Evolutionary conservation across 2,329 filamentous ascomycete genomes (phyloP).

Genomic region (Sporothrix mexicana): DNA sequence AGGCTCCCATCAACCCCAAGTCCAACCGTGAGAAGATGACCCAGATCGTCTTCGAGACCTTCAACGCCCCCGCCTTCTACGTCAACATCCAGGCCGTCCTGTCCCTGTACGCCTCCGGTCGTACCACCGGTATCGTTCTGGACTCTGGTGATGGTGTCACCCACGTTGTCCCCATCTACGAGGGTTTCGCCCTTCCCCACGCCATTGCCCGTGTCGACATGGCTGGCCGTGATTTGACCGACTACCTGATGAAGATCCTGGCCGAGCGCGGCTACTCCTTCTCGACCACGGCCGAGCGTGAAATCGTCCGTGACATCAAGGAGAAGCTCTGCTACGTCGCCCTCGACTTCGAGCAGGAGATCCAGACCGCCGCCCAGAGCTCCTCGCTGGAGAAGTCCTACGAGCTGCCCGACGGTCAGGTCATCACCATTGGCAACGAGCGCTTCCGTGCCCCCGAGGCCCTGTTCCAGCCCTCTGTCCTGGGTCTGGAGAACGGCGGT

Average conservation of each 20-base stretch:
- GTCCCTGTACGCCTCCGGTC: conserved; percentile 98
- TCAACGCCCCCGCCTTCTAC: conserved; percentile 99
- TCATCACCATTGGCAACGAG: conserved; percentile 99
- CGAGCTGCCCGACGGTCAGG: conserved; percentile 97
- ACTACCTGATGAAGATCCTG: conserved; percentile 99
- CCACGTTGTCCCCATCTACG: conserved; percentile 99
- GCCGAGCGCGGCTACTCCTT: conserved; percentile 99
- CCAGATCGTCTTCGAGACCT: conserved; percentile 99
- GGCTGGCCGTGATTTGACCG: conserved; percentile 99
- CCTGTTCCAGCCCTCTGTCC: conserved; percentile 97
- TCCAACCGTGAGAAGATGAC: conserved; percentile 99
- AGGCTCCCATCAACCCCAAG: conserved; percentile 99
- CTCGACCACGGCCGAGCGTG: conserved; percentile 99
- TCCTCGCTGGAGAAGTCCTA: conserved; percentile 99
- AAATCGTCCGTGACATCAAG: conserved; percentile 99
- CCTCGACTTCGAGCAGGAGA: conserved; percentile 99
- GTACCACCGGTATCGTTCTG: conserved; percentile 99
- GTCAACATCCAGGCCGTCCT: conserved; percentile 99
- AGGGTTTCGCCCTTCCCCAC: conserved; percentile 99
- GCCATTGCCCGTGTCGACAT: conserved; percentile 99
- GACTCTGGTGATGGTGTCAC: conserved; percentile 99
- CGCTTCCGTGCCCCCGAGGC: conserved; percentile 99
- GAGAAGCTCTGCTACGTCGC: conserved; percentile 99
- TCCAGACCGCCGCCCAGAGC: conserved; percentile 98
- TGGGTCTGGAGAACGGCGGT: conserved; percentile 97